A percentile compares a stretch with the other conserved stretches of the same genome.
These are phyloP conservation scores for Wickerhamomyces rabaulensis DNA, from an alignment of 805 yeast genomes.

Conservation along the genomic window DNA sequence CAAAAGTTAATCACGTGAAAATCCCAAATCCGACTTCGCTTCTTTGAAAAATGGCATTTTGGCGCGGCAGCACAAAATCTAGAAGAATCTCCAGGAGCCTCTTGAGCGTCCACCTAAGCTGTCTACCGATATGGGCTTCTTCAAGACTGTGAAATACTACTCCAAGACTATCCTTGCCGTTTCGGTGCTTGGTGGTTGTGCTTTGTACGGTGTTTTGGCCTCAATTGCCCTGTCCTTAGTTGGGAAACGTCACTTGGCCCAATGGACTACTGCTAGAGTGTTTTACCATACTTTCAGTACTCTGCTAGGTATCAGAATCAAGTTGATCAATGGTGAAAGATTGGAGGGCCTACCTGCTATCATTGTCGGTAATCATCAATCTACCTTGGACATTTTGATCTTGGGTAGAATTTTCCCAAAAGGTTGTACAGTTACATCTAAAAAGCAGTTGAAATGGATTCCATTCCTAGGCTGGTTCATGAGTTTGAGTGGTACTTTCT, in stretches of 20 bases:
- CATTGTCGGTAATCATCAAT: constrained; percentile 84
- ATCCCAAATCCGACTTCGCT: not conserved
- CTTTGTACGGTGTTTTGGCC: constrained; percentile 71
- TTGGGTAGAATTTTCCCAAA: constrained; percentile 83
- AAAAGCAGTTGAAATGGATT: constrained; percentile 71
- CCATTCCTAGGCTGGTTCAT: constrained; percentile 98
- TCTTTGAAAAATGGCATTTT: no score
- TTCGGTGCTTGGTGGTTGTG: constrained; percentile 50
- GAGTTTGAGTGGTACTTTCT: constrained; percentile 85
- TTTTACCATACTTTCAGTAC: constrained; percentile 60
- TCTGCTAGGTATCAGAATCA: constrained; percentile 64
- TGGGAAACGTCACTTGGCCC: constrained; percentile 78
- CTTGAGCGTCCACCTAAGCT: not conserved
- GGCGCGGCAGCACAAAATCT: no score
- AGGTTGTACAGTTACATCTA: constrained; percentile 89
- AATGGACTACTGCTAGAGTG: constrained; percentile 84
- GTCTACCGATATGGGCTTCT: constrained; percentile 3
- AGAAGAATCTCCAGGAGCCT: not conserved
- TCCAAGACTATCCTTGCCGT: constrained; percentile 52
- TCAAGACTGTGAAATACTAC: constrained; percentile 40
- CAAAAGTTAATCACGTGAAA: not conserved
- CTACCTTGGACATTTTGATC: constrained; percentile 76
- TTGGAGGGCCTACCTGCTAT: constrained; percentile 66
- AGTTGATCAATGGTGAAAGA: constrained; percentile 60
- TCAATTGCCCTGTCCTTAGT: constrained; percentile 60